Conservation (phyloP, 129 eudicot genomes). For the Centella asiatica region DNA sequence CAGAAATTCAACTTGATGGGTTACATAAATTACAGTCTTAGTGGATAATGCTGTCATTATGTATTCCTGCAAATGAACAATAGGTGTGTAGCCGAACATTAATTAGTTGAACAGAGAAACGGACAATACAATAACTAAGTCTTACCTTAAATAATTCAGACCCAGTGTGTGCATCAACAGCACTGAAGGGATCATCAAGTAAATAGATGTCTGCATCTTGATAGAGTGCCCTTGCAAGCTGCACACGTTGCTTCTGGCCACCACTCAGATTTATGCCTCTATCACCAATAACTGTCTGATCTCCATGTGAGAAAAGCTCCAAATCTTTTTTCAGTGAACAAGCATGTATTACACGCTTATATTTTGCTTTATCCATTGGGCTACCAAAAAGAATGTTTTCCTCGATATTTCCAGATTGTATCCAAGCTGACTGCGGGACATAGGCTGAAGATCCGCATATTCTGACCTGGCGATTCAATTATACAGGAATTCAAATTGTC, state of each 20-base stretch:
- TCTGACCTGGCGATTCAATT: slow-evolving; percentile 41
- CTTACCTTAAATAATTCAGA: slow-evolving; percentile 80
- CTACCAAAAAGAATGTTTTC: slow-evolving; percentile 85
- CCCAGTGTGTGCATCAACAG: slow-evolving; percentile 96
- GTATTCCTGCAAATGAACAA: slow-evolving; percentile 60
- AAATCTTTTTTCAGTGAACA: slow-evolving; percentile 81
- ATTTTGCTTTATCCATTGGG: slow-evolving; percentile 83
- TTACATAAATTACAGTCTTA: slow-evolving; percentile 82
- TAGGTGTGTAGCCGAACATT: slow-evolving; percentile 9
- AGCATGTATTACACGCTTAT: slow-evolving; percentile 63
- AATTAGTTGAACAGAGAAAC: neutral
- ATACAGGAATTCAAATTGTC: neutral
- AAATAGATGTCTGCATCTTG: slow-evolving; percentile 96
- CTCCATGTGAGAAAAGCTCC: slow-evolving; percentile 84
- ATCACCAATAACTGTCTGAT: slow-evolving; percentile 91
- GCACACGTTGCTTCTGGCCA: slow-evolving; percentile 97
- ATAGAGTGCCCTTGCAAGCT: slow-evolving; percentile 94
- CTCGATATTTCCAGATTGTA: slow-evolving; percentile 86
- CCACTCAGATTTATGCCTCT: slow-evolving; percentile 98
- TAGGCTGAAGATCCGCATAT: slow-evolving; percentile 89
- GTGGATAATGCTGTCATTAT: slow-evolving; percentile 77
- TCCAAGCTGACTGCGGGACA: slow-evolving; percentile 96
- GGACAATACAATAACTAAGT: neutral
- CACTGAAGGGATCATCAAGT: slow-evolving; percentile 98
- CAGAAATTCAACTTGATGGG: slow-evolving; percentile 91